A percentile compares a stretch with the other conserved stretches of the same genome.
Evolutionary conservation across 441 rosid genomes (phyloP).

Genomic region (Mallotus repandus): DNA sequence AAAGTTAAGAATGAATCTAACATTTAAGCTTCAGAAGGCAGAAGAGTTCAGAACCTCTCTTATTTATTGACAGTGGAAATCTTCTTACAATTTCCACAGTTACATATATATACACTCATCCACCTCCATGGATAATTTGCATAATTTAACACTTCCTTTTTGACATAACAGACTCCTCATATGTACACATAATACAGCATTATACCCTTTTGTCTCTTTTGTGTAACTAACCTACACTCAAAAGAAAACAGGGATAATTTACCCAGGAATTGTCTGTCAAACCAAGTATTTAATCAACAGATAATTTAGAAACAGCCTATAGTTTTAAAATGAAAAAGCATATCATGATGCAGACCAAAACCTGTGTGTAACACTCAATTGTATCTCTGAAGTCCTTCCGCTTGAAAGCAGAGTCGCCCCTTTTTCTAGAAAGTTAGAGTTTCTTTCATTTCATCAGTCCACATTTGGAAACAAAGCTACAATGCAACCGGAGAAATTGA

Average conservation of each 20-base stretch:
- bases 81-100: no score
- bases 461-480: constrained; percentile 96
- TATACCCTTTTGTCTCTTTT: background rate
- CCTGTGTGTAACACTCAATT: constrained; percentile 76
- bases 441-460: constrained; percentile 98
- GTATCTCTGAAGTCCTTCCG: constrained; percentile 68
- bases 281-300: no score
- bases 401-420: constrained; percentile 81
- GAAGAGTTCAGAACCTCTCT: no score
- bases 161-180: background rate
- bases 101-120: no score
- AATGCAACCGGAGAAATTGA: constrained; percentile 19
- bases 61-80: no score
- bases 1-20: no score
- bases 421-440: constrained; percentile 72
- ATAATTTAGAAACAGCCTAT: no score
- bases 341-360: constrained; percentile 20
- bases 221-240: background rate
- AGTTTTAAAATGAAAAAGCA: background rate
- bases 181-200: background rate
- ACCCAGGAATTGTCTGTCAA: no score
- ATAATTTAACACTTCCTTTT: no score
- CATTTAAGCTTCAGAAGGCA: no score
- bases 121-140: background rate
- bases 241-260: constrained; percentile 24